A percentile compares a stretch with the other conserved stretches of the same genome.
These are phyloP conservation scores for Nicotiana tomentosiformis DNA, from an alignment of 257 asterid species.

Conservation along the genomic window DNA sequence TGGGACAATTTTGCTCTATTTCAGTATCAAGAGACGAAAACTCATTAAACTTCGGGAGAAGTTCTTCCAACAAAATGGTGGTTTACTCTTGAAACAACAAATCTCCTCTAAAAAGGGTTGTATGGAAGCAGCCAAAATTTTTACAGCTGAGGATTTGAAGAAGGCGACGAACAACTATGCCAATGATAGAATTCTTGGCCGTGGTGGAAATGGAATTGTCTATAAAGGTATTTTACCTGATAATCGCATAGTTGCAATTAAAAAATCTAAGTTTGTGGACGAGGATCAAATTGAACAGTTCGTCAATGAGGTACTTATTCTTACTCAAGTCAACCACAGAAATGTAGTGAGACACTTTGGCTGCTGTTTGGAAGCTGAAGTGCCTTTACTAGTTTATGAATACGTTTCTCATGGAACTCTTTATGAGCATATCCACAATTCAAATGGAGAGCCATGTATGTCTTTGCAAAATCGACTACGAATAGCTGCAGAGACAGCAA, in stretches of 20 bases:
- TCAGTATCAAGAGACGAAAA: constrained; percentile 40
- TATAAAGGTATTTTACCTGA: constrained; percentile 52
- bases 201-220: constrained; percentile 65
- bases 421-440: constrained; percentile 35
- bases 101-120: constrained; percentile 37
- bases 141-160: constrained; percentile 49
- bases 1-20: constrained; percentile 44
- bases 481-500: constrained; percentile 58
- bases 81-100: constrained; percentile 46
- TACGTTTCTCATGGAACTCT: constrained; percentile 60
- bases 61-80: constrained; percentile 76
- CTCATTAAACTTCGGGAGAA: constrained; percentile 36
- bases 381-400: constrained; percentile 59
- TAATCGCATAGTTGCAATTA: constrained; percentile 51
- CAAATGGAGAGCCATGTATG: constrained; percentile 29
- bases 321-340: constrained; percentile 62
- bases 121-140: constrained; percentile 39
- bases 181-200: constrained; percentile 47
- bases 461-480: constrained; percentile 56
- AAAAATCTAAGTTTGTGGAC: constrained; percentile 52
- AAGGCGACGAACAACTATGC: constrained; percentile 43
- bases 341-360: constrained; percentile 67
- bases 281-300: constrained; percentile 55
- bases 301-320: constrained; percentile 66
- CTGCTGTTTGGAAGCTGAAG: constrained; percentile 65